Percentiles rank a stretch among this genome's conserved stretches.
These are phyloP conservation scores for Eimeria sp. DNA, from an alignment of 169 alveolate genomes.

Conservation along the genomic window DNA sequence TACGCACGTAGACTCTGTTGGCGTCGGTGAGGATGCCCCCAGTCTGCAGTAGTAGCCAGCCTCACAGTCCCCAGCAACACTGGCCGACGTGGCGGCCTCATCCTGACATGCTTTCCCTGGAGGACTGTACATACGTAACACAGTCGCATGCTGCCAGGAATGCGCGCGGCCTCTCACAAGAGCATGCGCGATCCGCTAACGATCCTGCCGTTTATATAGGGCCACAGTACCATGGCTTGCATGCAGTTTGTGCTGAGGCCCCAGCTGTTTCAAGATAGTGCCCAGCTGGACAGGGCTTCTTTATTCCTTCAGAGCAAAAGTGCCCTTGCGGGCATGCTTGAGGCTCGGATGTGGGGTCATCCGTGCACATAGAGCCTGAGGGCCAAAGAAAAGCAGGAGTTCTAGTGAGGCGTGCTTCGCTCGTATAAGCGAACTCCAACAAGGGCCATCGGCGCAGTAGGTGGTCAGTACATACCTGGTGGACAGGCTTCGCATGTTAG, in stretches of 20 bases:
- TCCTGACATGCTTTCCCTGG: conserved; percentile 35
- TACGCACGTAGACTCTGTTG: conserved; percentile 18
- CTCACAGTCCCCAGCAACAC: background rate
- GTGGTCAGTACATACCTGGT: background rate
- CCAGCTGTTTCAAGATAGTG: conserved; percentile 13
- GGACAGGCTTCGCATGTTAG: conserved; percentile 43
- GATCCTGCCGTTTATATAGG: background rate
- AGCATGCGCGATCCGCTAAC: too few species aligned
- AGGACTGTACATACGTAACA: conserved; percentile 17
- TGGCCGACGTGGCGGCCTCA: background rate
- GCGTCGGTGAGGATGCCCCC: conserved; percentile 41
- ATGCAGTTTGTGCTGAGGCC: conserved; percentile 18
- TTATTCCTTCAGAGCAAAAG: background rate
- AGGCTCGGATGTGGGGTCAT: conserved; percentile 3
- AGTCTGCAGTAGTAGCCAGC: conserved; percentile 73
- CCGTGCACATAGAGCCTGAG: conserved; percentile 10
- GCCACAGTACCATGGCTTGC: conserved; percentile 44
- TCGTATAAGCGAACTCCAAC: background rate
- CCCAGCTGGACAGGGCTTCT: conserved; percentile 50
- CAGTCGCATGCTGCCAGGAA: background rate
- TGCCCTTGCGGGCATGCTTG: conserved; percentile 34
- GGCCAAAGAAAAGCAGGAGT: background rate
- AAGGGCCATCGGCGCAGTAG: background rate
- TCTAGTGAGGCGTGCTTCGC: background rate
- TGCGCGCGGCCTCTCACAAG: background rate